Evolutionary conservation across 2,329 filamentous ascomycete species (phyloP).

Genomic region (Tympanopsis confertula): DNA sequence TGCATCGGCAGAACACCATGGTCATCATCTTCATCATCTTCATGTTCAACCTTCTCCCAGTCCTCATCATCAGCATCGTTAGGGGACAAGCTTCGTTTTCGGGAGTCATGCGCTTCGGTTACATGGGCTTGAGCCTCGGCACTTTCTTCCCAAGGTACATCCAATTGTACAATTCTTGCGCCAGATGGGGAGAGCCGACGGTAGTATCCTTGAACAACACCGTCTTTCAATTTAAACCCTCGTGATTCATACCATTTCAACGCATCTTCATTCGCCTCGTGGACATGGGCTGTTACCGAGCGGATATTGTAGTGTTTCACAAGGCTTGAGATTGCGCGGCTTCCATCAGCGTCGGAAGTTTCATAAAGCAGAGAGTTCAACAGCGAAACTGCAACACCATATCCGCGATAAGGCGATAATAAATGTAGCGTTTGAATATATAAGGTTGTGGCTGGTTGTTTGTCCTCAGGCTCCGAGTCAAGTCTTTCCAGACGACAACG

Average conservation of each 20-base stretch:
- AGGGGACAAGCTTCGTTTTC: slow-evolving; percentile 3
- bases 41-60: slow-evolving; percentile 12
- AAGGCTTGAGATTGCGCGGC: slow-evolving; percentile 16
- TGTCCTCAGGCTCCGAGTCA: slow-evolving; percentile 6
- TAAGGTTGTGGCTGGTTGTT: slow-evolving; percentile 15
- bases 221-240: slow-evolving; percentile 37
- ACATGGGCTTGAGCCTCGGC: slow-evolving; percentile 6
- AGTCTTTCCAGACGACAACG: slow-evolving; percentile 29
- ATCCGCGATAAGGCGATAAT: slow-evolving; percentile 43
- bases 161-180: slow-evolving; percentile 34
- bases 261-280: slow-evolving; percentile 48
- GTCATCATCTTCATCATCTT: slow-evolving; percentile 16
- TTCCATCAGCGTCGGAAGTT: slow-evolving; percentile 4
- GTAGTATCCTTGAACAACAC: slow-evolving; percentile 44
- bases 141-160: slow-evolving; percentile 15
- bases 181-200: slow-evolving; percentile 40
- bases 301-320: slow-evolving; percentile 34
- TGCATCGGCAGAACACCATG: slow-evolving; percentile 12
- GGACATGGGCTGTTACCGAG: slow-evolving; percentile 49
- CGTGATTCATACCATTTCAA: slow-evolving; percentile 47
- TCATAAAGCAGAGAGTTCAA: slow-evolving; percentile 26
- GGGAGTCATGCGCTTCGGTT: not conserved
- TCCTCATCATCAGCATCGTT: slow-evolving; percentile 22
- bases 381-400: slow-evolving; percentile 43
- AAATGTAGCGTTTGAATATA: slow-evolving; percentile 52